Evolutionary conservation across 306 rosid species (phyloP), one percentile per base, ranked within the genome.

Genomic region (Castanopsis chinensis): DNA sequence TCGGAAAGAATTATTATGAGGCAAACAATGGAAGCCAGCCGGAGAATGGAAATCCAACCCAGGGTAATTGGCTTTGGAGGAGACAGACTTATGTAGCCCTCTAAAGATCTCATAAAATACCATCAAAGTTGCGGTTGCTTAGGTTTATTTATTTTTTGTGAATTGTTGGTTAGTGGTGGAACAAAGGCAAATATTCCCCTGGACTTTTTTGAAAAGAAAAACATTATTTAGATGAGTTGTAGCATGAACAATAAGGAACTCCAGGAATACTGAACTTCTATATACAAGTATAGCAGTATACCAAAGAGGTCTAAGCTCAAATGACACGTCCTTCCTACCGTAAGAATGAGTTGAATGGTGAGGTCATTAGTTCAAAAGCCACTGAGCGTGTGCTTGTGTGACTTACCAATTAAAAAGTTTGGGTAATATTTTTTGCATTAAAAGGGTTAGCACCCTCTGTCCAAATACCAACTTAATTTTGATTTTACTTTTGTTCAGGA

Each of bases 401-500:
- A 12, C 53, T 49, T 49, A 12, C 53, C 1, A 3, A 10, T 45
- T 45, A 45, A 45, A 45, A 10, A 45, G 10, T 8, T 11, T 4
- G 0, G 3, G 20, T 59, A 59, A 59, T 21, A 58, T 59, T 27
- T 3, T 59, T 59, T 59, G 32, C 6, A 59, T 49, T 49, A 78
- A 45, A 19, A 43, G 78, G 69, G 76, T 72, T 33, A 58, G 64
- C 60, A 56, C 32, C 52, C 82, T 28, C 10, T 71, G 10, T 71
- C 58, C 59, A 74, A 33, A 35, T 20, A 55, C 65, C 37, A 37
- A 61, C 69, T 74, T 74, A 45, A 30, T 61, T 54, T 49, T 59
- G 58, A 33, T 68, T 3, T 35, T 72, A 17, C 27, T 68, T 72
- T 76, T 86, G 68, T 85, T 70, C 85, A 94, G 98, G 98, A 94